phyloP scores from a whole-genome alignment of 2,329 filamentous ascomycete species.

The Beauveria bassiana region DNA sequence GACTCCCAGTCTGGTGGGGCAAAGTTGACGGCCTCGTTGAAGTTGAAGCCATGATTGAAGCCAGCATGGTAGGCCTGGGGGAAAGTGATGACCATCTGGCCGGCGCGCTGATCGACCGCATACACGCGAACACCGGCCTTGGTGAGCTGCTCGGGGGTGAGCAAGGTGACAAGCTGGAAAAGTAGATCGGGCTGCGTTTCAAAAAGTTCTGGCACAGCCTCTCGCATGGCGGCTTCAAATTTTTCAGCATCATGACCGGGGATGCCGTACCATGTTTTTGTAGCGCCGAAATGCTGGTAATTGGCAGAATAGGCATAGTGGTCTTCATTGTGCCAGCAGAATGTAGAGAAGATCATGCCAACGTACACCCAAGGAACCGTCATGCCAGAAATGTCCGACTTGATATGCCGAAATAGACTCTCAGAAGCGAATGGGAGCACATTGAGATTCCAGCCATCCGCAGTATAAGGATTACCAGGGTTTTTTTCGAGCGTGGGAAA shows the following conservation, averaged over 20 bases:
- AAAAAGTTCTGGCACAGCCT: conserved; percentile 91
- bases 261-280: conserved; percentile 99
- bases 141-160: conserved; percentile 85
- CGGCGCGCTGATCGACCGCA: conserved; percentile 90
- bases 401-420: conserved; percentile 93
- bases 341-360: conserved; percentile 98
- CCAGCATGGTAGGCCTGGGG: conserved; percentile 95
- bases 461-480: conserved; percentile 77
- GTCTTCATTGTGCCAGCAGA: conserved; percentile 99
- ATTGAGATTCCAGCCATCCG: conserved; percentile 93
- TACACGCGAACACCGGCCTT: conserved; percentile 92
- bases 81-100: conserved; percentile 94
- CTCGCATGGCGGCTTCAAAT: conserved; percentile 90
- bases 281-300: conserved; percentile 96
- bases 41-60: conserved; percentile 98
- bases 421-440: conserved; percentile 84
- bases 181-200: conserved; percentile 94
- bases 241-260: conserved; percentile 88
- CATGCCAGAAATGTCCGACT: conserved; percentile 97
- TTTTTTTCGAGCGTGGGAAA: conserved; percentile 93
- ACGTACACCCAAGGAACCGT: conserved; percentile 99
- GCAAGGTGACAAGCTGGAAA: conserved; percentile 92
- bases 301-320: conserved; percentile 97
- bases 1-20: conserved; percentile 94
- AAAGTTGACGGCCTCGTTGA: conserved; percentile 98